Conservation (phyloP, 345 rosid genomes). For the Brassica rapa region DNA sequence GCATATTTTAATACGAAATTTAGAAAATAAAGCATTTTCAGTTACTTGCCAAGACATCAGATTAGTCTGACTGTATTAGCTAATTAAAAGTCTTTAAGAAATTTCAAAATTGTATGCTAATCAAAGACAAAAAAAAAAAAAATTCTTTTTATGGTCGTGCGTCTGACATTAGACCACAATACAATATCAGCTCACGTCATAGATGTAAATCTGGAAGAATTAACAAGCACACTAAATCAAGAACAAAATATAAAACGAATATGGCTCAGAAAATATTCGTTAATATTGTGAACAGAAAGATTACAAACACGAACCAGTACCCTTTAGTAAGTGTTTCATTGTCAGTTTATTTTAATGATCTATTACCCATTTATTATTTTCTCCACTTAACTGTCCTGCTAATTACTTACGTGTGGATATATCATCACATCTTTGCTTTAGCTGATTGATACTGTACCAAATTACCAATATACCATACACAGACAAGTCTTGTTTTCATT, state of each 20-base stretch:
- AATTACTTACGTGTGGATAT: background rate
- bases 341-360: conserved; percentile 8
- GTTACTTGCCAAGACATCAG: conserved; percentile 15
- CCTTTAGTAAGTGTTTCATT: background rate
- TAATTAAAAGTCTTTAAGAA: background rate
- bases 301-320: conserved; percentile 3
- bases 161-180: conserved; percentile 33
- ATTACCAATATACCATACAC: background rate
- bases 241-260: background rate
- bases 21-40: background rate
- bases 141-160: conserved; percentile 28
- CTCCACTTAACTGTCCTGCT: background rate
- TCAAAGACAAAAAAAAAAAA: no score
- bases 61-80: conserved; percentile 27
- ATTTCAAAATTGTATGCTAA: no score
- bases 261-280: background rate
- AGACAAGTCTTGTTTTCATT: background rate
- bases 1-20: background rate
- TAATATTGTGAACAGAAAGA: conserved; percentile 1
- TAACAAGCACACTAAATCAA: background rate
- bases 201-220: conserved; percentile 18
- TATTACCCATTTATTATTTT: background rate
- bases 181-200: conserved; percentile 31
- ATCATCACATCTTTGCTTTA: background rate
- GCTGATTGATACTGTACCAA: background rate